phyloP scores from a whole-genome alignment of 768 basidiomycete species.

The Auricularia heimuer region DNA sequence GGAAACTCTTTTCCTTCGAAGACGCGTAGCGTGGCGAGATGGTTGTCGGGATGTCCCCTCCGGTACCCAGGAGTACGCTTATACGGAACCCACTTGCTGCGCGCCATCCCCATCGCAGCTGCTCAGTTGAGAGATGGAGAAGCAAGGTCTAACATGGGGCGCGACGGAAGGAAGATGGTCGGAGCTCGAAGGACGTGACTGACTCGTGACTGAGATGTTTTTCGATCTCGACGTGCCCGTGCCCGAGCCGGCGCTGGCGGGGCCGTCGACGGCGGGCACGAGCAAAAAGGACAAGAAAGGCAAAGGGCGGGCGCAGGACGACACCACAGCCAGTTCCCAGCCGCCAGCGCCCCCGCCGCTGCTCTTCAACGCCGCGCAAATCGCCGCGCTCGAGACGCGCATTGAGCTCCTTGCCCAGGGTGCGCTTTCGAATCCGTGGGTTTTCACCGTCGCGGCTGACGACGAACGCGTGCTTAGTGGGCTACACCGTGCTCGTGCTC shows the following conservation, averaged over 20 bases:
- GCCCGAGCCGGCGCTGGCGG: conserved; percentile 20
- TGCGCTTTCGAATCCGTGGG: too few relatives aligned
- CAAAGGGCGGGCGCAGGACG: conserved; percentile 22
- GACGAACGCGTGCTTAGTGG: conserved; percentile 43
- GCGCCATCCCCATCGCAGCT: too few relatives aligned
- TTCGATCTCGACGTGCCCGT: conserved; percentile 62
- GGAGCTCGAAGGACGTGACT: too few relatives aligned
- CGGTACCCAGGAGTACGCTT: too few relatives aligned
- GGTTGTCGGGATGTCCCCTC: too few relatives aligned
- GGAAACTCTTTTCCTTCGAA: too few relatives aligned
- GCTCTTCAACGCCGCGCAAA: conserved; percentile 45
- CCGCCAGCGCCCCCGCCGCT: conserved; percentile 8
- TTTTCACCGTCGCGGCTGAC: too few relatives aligned
- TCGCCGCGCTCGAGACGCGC: conserved; percentile 48
- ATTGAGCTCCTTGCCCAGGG: conserved; percentile 66
- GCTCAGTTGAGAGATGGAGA: too few relatives aligned
- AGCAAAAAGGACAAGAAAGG: conserved; percentile 6
- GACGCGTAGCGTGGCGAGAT: too few relatives aligned
- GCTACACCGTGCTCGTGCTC: conserved; percentile 74
- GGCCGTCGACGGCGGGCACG: conserved; percentile 3
- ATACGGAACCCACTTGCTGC: too few relatives aligned
- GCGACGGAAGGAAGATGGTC: too few relatives aligned
- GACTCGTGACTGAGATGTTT: conserved; percentile 32
- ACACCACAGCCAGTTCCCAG: neutral
- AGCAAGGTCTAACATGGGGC: too few relatives aligned